Evolutionary conservation across 2,329 filamentous ascomycete species (phyloP).

Genomic region (Calycina herbarum): DNA sequence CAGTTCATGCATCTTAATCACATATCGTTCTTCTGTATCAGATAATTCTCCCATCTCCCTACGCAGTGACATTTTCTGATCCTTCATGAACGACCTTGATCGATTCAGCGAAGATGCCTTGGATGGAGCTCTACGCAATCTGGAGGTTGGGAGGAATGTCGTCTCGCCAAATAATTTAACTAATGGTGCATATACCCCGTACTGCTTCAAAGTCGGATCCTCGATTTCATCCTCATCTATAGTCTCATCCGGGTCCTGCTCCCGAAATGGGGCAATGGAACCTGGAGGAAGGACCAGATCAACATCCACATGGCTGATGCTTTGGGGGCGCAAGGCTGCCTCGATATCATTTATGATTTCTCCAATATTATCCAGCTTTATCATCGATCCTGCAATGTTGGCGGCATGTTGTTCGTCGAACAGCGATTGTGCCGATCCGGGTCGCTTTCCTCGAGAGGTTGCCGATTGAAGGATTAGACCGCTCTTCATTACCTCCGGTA

Average conservation of each 20-base stretch:
- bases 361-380: conserved; percentile 72
- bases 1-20: conserved; percentile 81
- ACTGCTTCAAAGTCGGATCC: conserved; percentile 65
- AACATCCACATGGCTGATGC: conserved; percentile 80
- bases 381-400: conserved; percentile 82
- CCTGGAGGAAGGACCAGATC: conserved; percentile 83
- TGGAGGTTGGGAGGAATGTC: conserved; percentile 83
- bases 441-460: conserved; percentile 49
- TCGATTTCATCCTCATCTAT: conserved; percentile 66
- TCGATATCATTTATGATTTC: conserved; percentile 74
- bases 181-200: conserved; percentile 74
- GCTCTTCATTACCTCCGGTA: conserved; percentile 74
- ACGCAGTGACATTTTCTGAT: conserved; percentile 80
- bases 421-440: conserved; percentile 61
- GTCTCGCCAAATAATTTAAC: conserved; percentile 80
- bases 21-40: conserved; percentile 92
- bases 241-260: conserved; percentile 58
- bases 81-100: conserved; percentile 73
- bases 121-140: conserved; percentile 81
- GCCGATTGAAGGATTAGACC: conserved; percentile 58
- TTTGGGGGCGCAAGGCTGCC: conserved; percentile 76
- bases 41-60: conserved; percentile 89
- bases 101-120: conserved; percentile 79
- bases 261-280: conserved; percentile 63
- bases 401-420: conserved; percentile 94